Conservation (phyloP, 169 alveolate genomes). For the Prorocentrum cordatum region DNA sequence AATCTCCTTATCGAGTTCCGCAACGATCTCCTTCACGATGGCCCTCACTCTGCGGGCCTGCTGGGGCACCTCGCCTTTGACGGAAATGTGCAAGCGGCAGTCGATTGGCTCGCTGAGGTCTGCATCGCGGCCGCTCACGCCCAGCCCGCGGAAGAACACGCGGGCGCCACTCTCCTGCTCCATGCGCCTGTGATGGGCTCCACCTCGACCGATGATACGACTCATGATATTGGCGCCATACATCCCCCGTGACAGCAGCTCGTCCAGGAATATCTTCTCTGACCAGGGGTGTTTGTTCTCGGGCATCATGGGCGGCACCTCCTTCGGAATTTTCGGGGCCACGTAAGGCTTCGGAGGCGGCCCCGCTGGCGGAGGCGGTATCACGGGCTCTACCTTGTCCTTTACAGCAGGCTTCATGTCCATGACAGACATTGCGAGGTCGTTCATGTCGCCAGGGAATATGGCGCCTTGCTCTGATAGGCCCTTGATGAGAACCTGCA, state of each 20-base stretch:
- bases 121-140: slow-evolving; percentile 48
- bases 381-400: slow-evolving; percentile 15
- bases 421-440: slow-evolving; percentile 30
- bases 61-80: slow-evolving; percentile 65
- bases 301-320: slow-evolving; percentile 42
- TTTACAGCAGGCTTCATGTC: slow-evolving; percentile 42
- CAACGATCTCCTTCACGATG: slow-evolving; percentile 53
- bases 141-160: slow-evolving; percentile 66
- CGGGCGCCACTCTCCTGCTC: slow-evolving; percentile 64
- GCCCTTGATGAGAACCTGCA: slow-evolving; percentile 37
- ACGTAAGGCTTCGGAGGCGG: slow-evolving; percentile 56
- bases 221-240: slow-evolving; percentile 51
- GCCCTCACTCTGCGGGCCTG: slow-evolving; percentile 33
- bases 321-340: slow-evolving; percentile 55
- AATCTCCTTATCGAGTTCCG: slow-evolving; percentile 27
- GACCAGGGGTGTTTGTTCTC: slow-evolving; percentile 65
- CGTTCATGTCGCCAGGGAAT: slow-evolving; percentile 45
- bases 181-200: slow-evolving; percentile 57
- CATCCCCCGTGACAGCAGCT: slow-evolving; percentile 14
- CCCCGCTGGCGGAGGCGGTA: slow-evolving; percentile 55
- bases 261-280: slow-evolving; percentile 65
- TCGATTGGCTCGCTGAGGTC: slow-evolving; percentile 31
- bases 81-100: slow-evolving; percentile 50
- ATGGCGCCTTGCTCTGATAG: slow-evolving; percentile 19
- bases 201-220: slow-evolving; percentile 50